These are phyloP conservation scores for Perkinsus marinus DNA, from an alignment of 169 alveolate genomes.

Conservation along the genomic window DNA sequence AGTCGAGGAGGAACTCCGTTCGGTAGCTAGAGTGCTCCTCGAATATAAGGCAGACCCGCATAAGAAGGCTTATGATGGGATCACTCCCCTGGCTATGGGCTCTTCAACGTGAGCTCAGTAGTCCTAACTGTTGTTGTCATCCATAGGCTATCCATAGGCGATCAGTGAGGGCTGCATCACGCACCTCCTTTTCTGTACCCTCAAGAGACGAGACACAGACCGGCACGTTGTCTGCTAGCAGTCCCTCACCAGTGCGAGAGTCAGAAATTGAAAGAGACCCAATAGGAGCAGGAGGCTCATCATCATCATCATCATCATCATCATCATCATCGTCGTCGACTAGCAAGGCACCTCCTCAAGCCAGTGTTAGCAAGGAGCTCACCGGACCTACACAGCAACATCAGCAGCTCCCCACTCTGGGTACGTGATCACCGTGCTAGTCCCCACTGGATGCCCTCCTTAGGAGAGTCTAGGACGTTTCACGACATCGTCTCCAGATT, in stretches of 20 bases:
- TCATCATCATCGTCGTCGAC: neutral
- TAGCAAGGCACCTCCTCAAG: neutral
- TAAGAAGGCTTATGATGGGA: neutral
- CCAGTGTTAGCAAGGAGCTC: neutral
- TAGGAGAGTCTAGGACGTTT: neutral
- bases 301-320: neutral
- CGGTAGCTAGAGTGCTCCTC: neutral
- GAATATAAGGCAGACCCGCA: neutral
- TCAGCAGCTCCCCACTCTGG: neutral
- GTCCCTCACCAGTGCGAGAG: too few species aligned
- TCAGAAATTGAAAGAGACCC: too few species aligned
- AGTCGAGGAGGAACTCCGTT: neutral
- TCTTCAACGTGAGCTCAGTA: neutral
- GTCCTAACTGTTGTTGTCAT: too few species aligned
- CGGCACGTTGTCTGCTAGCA: too few species aligned
- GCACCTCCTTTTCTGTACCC: too few species aligned
- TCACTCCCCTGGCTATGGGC: neutral
- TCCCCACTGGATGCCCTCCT: neutral
- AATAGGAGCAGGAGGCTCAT: neutral
- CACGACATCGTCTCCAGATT: neutral
- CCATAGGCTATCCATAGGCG: too few species aligned
- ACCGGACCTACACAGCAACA: neutral
- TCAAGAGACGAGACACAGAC: too few species aligned
- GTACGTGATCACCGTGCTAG: neutral
- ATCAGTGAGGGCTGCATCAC: too few species aligned